Percentiles rank a stretch among this genome's conserved stretches.
Evolutionary conservation across 2,329 filamentous ascomycete genomes (phyloP).

Genomic region (Dactylonectria estremocensis): DNA sequence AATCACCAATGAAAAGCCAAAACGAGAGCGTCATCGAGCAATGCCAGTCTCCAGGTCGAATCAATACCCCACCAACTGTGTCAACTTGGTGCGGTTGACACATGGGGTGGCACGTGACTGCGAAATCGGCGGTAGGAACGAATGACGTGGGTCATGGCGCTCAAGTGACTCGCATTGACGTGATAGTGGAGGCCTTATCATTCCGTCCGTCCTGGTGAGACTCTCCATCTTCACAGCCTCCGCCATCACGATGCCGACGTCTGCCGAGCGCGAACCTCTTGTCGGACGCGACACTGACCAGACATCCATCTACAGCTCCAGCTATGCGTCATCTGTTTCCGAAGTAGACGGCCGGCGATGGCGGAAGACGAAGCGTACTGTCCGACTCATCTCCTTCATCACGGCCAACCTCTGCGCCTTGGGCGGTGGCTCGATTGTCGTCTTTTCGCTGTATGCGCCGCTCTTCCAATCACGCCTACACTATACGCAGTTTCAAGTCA

Average conservation of each 20-base stretch:
- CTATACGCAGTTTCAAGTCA: constrained; percentile 94
- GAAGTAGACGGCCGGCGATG: constrained; percentile 43
- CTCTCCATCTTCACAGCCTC: constrained; percentile 1
- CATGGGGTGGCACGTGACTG: background rate
- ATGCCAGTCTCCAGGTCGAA: background rate
- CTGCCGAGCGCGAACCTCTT: constrained; percentile 37
- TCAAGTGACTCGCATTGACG: constrained; percentile 33
- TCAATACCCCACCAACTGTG: background rate
- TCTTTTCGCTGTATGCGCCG: constrained; percentile 94
- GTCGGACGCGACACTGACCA: constrained; percentile 45
- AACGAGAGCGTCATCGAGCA: too few species aligned
- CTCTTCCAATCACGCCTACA: constrained; percentile 88
- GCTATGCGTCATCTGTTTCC: constrained; percentile 43
- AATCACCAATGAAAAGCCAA: too few species aligned
- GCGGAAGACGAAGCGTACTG: constrained; percentile 49
- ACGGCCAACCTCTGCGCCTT: constrained; percentile 73
- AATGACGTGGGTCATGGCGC: constrained; percentile 41
- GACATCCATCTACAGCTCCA: constrained; percentile 42
- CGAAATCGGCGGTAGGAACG: background rate
- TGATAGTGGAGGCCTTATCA: constrained; percentile 25
- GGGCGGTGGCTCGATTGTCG: constrained; percentile 91
- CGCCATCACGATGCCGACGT: constrained; percentile 39
- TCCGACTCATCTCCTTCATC: constrained; percentile 66
- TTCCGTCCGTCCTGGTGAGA: background rate
- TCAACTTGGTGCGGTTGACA: background rate